Evolutionary conservation across 352 stramenopile species (phyloP), one percentile per base, ranked within the genome.

Genomic region (Globisporangium barbulae): DNA sequence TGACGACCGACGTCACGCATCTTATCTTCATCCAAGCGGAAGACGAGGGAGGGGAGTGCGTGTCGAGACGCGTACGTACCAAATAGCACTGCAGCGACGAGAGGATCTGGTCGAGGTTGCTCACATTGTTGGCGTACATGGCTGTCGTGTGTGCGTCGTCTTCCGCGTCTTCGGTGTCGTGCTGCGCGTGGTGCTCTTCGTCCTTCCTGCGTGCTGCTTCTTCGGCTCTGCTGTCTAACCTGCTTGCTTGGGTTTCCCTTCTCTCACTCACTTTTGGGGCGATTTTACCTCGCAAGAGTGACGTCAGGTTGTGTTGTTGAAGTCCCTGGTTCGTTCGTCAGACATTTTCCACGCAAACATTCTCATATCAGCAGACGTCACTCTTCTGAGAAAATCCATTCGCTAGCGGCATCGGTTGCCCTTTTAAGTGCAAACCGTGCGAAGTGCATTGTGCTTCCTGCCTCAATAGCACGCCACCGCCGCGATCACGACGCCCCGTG

Each of bases 61-160:
- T 19, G 39, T 45, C 15, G 41, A 31, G 13, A 19, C 9, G 25
- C n/a, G 42, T 4, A 67, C 81, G 21, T 61, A 94, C 85, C 71
- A 84, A 48, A 57, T 94, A 94, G 64, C 78, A 90, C 73, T 92
- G 85, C 61, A 94, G 70, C 50, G 85, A 94, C 64, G 85, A 94
- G 53, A 94, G 77, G 74, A 94, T 92, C 74, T 90, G 83, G 72
- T 94, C 85, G 66, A 94, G 71, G 59, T 91, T 91, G 83, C 81
- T 92, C 74, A 92, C 83, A 65, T 90, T 94, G 74, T 82, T 91
- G 25, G 81, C 75, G 72, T 92, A 92, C 85, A 94, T 94, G 56
- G 72, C 62, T 35, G 42, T n/a, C 42, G 17, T 48, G 42, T 19
- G 42, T 6, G 17, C 6, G 25, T 39, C 5, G n/a, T 37, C 2